Conservation (phyloP, 805 yeast species). For the Barnettozyma sucrosica region DNA sequence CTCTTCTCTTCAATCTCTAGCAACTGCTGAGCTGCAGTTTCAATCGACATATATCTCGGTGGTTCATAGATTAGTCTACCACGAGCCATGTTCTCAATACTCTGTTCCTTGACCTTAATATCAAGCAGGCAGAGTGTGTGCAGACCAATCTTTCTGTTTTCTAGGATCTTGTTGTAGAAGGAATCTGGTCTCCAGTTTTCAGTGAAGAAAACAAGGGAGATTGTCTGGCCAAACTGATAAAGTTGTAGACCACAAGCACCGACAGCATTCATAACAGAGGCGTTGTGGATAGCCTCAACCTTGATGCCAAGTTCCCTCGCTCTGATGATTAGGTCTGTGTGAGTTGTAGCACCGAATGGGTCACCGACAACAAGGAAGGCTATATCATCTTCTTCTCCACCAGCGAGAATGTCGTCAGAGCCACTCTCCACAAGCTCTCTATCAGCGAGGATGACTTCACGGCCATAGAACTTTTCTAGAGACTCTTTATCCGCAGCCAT, state of each 20-base stretch:
- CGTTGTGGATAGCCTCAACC: conserved; percentile 86
- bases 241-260: conserved; percentile 97
- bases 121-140: conserved; percentile 87
- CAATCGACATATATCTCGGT: conserved; percentile 91
- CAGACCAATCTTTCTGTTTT: conserved; percentile 83
- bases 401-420: conserved; percentile 72
- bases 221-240: conserved; percentile 94
- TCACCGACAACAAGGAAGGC: conserved; percentile 97
- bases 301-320: conserved; percentile 80
- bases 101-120: conserved; percentile 95
- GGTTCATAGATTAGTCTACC: conserved; percentile 93
- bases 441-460: conserved; percentile 82
- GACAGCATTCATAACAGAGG: conserved; percentile 96
- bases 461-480: conserved; percentile 79
- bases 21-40: conserved; percentile 83
- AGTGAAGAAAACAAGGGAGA: conserved; percentile 93
- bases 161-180: conserved; percentile 83
- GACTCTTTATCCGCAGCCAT: conserved; percentile 83
- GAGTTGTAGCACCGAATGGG: conserved; percentile 97
- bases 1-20: conserved; percentile 81
- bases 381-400: conserved; percentile 75
- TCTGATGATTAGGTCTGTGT: conserved; percentile 86
- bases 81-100: conserved; percentile 87
- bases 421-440: conserved; percentile 91
- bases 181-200: conserved; percentile 96